Evolutionary conservation across 345 rosid species (phyloP), one percentile per base, ranked within the genome.

Genomic region (Combretum micranthum): DNA sequence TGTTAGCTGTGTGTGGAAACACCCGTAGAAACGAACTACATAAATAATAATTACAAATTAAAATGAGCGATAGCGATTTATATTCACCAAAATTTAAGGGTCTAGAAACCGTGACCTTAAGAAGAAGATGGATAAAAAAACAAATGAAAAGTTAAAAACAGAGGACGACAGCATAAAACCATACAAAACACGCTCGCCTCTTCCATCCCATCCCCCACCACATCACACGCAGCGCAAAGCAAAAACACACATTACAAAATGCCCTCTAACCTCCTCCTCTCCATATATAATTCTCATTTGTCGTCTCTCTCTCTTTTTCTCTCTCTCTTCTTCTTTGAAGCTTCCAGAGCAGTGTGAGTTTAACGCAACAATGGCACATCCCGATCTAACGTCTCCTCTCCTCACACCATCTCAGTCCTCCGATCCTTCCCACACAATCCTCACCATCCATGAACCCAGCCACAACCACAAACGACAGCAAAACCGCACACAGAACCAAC

Each of bases 381-480:
- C 63, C 37, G 82, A 77, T 57, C 72, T 88, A 61, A 46, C 75
- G 26, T 75, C 84, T 20, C 88, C 88, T 1, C 75, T 88, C 57
- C 83, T 88, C 70, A 49, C 70, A 32, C 9, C 39, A 1, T 65
- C 56, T 20, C 70, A 63, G n/a, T 52, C 71, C 9, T 69, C 85
- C 66, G 76, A 80, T 76, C 67, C 61, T 10, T 62, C 72, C 13
- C 87, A 71, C 53, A 20, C 78, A 17, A 39, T 78, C 63, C 58
- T 88, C 88, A 50, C 80, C 57, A 57, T 80, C 76, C 61, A 20
- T 53, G 78, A 64, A 13, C 42, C 47, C 64, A 25, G 3, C 26
- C 39, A 32, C 39, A 32, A 32, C 47, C 55, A 19, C 64, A 52
- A 42, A 74, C 69, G 52, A 20, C 64, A 32, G 9, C 42, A 56